These are phyloP conservation scores for Ilyonectria mors-panacis DNA, from an alignment of 2,329 filamentous ascomycete species.

Conservation along the genomic window DNA sequence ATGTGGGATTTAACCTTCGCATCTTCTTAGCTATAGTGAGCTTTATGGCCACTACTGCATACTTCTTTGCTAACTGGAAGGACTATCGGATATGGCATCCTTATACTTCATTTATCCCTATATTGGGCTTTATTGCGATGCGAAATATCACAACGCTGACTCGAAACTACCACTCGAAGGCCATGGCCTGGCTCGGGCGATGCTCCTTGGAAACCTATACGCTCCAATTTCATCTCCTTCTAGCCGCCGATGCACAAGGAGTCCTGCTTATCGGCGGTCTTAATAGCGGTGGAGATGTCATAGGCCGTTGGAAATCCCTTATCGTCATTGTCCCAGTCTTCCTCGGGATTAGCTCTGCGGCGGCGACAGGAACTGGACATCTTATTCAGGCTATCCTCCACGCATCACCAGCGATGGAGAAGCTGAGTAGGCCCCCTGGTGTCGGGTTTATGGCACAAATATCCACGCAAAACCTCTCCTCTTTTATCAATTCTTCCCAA, in stretches of 20 bases:
- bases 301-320: conserved; percentile 40
- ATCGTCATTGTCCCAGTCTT: conserved; percentile 40
- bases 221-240: conserved; percentile 73
- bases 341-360: conserved; percentile 43
- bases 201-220: conserved; percentile 72
- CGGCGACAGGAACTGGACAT: conserved; percentile 2
- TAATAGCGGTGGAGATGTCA: conserved; percentile 37
- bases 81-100: conserved; percentile 67
- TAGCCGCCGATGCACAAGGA: conserved; percentile 70
- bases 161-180: conserved; percentile 53
- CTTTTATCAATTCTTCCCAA: neutral
- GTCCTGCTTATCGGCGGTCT: conserved; percentile 49
- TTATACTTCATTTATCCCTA: conserved; percentile 67
- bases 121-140: conserved; percentile 66
- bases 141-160: conserved; percentile 58
- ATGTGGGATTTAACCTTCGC: conserved; percentile 38
- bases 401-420: neutral
- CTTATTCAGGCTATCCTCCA: neutral
- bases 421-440: neutral
- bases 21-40: conserved; percentile 52
- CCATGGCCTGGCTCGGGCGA: conserved; percentile 66
- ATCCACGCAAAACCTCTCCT: neutral
- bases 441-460: neutral
- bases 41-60: conserved; percentile 33
- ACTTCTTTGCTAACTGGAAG: neutral